Evolutionary conservation across 345 rosid species (phyloP), one percentile per base, ranked within the genome.

Genomic region (Salix brachista): DNA sequence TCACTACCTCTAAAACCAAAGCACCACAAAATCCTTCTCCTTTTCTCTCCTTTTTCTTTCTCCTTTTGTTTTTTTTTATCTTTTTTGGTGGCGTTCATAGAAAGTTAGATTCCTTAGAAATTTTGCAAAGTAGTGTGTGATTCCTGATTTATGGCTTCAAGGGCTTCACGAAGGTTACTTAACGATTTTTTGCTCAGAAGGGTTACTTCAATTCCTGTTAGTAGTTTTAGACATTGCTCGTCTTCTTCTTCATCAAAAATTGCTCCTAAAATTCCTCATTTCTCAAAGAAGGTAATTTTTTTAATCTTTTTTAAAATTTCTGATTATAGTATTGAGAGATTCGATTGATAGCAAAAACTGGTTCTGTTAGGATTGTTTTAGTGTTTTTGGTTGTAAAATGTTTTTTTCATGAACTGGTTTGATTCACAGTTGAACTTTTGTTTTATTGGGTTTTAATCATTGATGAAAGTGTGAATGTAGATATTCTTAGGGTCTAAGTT

Each of bases 251-350:
- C 70, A 19, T 14, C 80, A 50, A 19, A 65, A 64, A 4, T 81
- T 52, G 69, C 82, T 58, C 89, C 89, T 72, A 89, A 90, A 84
- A 90, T 93, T 56, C 97, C 97, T 71, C 98, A 91, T 78, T 90
- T 86, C 78, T 88, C 95, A 75, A 91, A 87, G 79, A 89, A 87
- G 76, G 98, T 91, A 82, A 75, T 80, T 58, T 50, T 54, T 44
- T 62, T 6, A 67, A 12, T 58, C 4, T 48, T 7, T 9, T 3
- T 65, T 0, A 54, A 7, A 26, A 37, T 25, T 21, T 79, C 30
- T 32, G 19, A 1, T 54, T 1, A 2, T 2, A 4, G n/a, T 18
- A 34, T 10, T 6, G 25, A 34, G 17, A 73, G 36, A 14, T 50
- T 65, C 21, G 67, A 3, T 14, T 28, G 9, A 65, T 65, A 5